A percentile compares a stretch with the other conserved stretches of the same genome.
phyloP scores from a whole-genome alignment of 352 stramenopile genomes.

The Aphanomyces euteiches region DNA sequence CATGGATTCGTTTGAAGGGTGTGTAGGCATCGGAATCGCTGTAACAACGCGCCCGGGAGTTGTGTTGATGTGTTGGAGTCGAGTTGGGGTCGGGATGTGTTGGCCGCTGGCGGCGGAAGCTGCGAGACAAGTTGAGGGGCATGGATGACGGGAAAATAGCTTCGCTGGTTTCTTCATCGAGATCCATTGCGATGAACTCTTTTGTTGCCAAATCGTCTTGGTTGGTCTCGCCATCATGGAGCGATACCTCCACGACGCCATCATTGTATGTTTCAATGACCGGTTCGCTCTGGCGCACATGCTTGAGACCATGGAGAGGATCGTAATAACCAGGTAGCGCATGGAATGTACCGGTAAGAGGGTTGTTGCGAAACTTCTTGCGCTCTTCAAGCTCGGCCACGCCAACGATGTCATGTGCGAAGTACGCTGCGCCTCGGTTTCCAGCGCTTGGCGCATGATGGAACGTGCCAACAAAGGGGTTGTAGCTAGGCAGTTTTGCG shows the following conservation, averaged over 20 bases:
- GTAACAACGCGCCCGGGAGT: conserved; percentile 60
- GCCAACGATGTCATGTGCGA: conserved; percentile 82
- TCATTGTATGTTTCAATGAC: background rate
- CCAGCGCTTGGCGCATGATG: conserved; percentile 85
- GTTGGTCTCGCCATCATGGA: conserved; percentile 17
- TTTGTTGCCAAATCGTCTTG: conserved; percentile 10
- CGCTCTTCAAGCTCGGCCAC: conserved; percentile 85
- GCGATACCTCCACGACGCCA: background rate
- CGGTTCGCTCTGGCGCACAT: conserved; percentile 55
- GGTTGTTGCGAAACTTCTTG: conserved; percentile 86
- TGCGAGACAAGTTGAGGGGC: conserved; percentile 16
- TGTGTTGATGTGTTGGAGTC: background rate
- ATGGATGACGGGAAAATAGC: background rate
- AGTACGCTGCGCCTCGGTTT: conserved; percentile 83
- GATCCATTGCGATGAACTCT: conserved; percentile 25
- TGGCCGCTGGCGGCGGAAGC: conserved; percentile 5
- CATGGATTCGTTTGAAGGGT: conserved; percentile 41
- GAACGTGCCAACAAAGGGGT: conserved; percentile 87
- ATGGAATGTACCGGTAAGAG: conserved; percentile 84
- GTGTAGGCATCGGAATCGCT: conserved; percentile 76
- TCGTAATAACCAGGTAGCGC: conserved; percentile 83
- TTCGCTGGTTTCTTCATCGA: conserved; percentile 19
- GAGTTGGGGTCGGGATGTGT: background rate
- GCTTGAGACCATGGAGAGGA: conserved; percentile 68
- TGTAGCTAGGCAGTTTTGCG: conserved; percentile 79